Conservation (phyloP, 2,329 filamentous ascomycete genomes). For the Fusarium cyanostomum region DNA sequence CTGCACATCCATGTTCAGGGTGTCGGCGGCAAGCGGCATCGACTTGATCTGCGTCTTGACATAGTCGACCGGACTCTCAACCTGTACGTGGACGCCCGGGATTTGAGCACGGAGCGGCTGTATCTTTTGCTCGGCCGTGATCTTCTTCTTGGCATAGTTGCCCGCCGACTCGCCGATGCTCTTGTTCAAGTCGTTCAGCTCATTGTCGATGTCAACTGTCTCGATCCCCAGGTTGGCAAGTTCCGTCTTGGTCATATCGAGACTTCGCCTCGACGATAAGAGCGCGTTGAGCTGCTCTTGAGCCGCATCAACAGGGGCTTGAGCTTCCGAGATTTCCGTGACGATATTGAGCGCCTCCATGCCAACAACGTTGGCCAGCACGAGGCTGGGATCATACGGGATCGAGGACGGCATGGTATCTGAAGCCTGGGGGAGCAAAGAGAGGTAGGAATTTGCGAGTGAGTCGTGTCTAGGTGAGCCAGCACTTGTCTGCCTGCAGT, state of each 20-base stretch:
- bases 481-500: too few species aligned
- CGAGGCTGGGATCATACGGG: conserved; percentile 23
- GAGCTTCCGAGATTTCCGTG: not conserved
- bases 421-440: too few species aligned
- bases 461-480: too few species aligned
- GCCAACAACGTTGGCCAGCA: conserved; percentile 7
- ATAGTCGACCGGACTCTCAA: conserved; percentile 28
- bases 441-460: too few species aligned
- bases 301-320: conserved; percentile 16
- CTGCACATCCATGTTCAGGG: conserved; percentile 31
- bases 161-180: not conserved
- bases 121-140: not conserved
- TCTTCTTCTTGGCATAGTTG: not conserved
- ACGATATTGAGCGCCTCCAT: not conserved
- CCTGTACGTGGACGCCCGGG: not conserved
- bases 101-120: not conserved
- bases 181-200: not conserved
- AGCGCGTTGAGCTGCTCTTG: conserved; percentile 25
- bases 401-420: conserved; percentile 20
- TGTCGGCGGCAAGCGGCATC: conserved; percentile 16
- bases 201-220: not conserved
- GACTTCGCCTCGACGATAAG: conserved; percentile 15
- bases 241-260: conserved; percentile 30
- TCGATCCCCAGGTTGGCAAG: conserved; percentile 19
- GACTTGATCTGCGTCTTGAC: conserved; percentile 17